A percentile compares a stretch with the other conserved stretches of the same genome.
phyloP scores from a whole-genome alignment of 768 basidiomycete genomes.

The Boletus subparvulus region DNA sequence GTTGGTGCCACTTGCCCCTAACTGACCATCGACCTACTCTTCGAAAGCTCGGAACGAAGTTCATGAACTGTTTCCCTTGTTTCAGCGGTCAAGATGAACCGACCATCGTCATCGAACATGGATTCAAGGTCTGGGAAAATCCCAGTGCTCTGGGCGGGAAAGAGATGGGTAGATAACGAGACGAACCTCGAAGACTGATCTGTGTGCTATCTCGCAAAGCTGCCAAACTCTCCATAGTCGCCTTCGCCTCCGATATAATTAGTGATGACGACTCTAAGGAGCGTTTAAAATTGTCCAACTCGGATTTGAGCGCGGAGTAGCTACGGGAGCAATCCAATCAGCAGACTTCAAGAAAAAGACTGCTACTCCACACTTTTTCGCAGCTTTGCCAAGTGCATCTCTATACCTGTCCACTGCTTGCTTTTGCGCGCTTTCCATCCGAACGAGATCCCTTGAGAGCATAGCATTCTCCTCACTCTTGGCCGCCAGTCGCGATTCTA shows the following conservation, averaged over 20 bases:
- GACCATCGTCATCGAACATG: slow-evolving; percentile 28
- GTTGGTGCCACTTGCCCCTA: not conserved
- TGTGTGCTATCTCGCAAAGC: slow-evolving; percentile 22
- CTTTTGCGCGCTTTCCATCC: slow-evolving; percentile 13
- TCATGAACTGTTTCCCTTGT: slow-evolving; percentile 33
- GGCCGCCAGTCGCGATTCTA: slow-evolving; percentile 19
- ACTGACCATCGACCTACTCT: slow-evolving; percentile 26
- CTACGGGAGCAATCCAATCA: slow-evolving; percentile 17
- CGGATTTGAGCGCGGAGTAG: slow-evolving; percentile 30
- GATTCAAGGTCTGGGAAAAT: slow-evolving; percentile 28
- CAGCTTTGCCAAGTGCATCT: slow-evolving; percentile 18
- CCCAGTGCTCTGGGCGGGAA: not conserved
- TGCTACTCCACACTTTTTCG: slow-evolving; percentile 18
- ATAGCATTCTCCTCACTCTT: slow-evolving; percentile 14
- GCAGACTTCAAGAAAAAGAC: not conserved
- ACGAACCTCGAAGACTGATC: slow-evolving; percentile 29
- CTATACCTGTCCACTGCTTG: slow-evolving; percentile 12
- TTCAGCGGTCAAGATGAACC: slow-evolving; percentile 24
- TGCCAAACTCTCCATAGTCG: slow-evolving; percentile 25
- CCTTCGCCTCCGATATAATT: slow-evolving; percentile 25
- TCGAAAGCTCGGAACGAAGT: slow-evolving; percentile 36
- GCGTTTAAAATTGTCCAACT: slow-evolving; percentile 28
- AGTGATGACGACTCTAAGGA: slow-evolving; percentile 23
- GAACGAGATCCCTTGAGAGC: slow-evolving; percentile 16
- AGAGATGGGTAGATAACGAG: not conserved